phyloP scores from a whole-genome alignment of 2,329 filamentous ascomycete genomes.

The Fusarium subglutinans region DNA sequence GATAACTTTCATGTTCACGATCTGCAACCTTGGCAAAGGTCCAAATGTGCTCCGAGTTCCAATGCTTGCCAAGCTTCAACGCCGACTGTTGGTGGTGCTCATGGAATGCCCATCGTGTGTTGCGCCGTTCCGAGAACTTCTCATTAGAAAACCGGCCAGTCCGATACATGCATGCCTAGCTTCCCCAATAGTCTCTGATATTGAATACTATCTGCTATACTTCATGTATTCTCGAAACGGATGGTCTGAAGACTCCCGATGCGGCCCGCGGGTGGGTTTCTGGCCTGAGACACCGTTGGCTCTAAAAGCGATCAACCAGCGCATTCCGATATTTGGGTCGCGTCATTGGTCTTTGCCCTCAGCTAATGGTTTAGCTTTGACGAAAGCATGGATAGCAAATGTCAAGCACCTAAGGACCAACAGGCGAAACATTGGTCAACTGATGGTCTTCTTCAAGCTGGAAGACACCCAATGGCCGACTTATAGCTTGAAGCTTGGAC shows the following conservation, averaged over 20 bases:
- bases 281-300: constrained; percentile 7
- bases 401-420: constrained; percentile 4
- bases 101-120: background rate
- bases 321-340: constrained; percentile 5
- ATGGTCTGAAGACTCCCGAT: background rate
- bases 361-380: background rate
- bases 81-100: background rate
- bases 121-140: background rate
- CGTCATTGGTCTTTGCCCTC: background rate
- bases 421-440: constrained; percentile 12
- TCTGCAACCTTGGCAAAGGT: background rate
- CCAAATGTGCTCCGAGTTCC: background rate
- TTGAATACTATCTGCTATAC: background rate
- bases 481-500: background rate
- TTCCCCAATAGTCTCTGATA: background rate
- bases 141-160: too few species aligned
- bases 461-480: background rate
- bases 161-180: background rate
- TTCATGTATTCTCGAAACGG: background rate
- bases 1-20: background rate
- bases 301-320: background rate
- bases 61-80: background rate
- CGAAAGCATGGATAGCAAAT: background rate
- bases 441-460: background rate
- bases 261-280: background rate